phyloP scores from a whole-genome alignment of 805 yeast species.

The Kazachstania kunashirensis region DNA sequence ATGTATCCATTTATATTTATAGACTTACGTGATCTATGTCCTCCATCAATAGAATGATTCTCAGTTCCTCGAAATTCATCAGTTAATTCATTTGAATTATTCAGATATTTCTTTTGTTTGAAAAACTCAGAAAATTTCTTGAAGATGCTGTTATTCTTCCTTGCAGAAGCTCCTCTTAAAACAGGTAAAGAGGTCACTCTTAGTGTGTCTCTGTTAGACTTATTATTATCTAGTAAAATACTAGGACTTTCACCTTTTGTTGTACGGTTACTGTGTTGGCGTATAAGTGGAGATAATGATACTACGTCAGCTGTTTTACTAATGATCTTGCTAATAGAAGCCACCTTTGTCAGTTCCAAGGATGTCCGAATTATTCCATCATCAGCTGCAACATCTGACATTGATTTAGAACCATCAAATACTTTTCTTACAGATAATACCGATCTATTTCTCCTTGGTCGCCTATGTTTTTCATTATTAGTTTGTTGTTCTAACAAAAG shows the following conservation, averaged over 20 bases:
- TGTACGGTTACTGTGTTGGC: neutral
- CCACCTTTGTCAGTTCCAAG: constrained; percentile 6
- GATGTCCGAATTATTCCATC: constrained; percentile 5
- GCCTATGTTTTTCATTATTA: constrained; percentile 24
- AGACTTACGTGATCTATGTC: neutral
- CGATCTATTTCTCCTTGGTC: constrained; percentile 31
- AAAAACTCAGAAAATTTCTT: constrained; percentile 29
- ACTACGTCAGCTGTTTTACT: constrained; percentile 2
- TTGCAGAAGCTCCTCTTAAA: constrained; percentile 4
- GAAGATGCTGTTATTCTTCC: constrained; percentile 24
- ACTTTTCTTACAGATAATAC: constrained; percentile 27
- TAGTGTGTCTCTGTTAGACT: neutral
- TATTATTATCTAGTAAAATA: neutral
- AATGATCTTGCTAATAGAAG: constrained; percentile 10
- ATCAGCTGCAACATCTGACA: neutral
- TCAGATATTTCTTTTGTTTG: constrained; percentile 16
- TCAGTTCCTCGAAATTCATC: neutral
- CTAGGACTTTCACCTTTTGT: neutral
- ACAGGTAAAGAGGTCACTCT: neutral
- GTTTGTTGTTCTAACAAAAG: constrained; percentile 44
- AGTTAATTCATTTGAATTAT: neutral
- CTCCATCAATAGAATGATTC: neutral
- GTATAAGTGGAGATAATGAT: neutral
- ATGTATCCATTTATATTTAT: too few relatives aligned
- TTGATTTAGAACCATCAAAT: constrained; percentile 14